Percentiles rank a stretch among this genome's conserved stretches.
Evolutionary conservation across 305 asterid species (phyloP).

Genomic region (Fraxinus greggii): DNA sequence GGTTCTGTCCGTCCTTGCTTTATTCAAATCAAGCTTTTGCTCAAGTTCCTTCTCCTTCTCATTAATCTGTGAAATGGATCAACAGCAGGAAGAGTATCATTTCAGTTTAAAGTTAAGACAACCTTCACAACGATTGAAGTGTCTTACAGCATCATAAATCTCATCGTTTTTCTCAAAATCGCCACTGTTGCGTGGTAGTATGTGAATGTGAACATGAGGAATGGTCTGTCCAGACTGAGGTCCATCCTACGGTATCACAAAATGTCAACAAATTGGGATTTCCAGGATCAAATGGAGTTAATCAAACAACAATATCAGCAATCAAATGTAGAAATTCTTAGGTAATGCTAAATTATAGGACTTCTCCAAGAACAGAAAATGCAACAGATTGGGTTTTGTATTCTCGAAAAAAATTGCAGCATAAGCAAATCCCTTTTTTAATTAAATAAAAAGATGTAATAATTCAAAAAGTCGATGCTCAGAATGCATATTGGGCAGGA

Average conservation of each 20-base stretch:
- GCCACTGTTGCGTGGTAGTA: constrained; percentile 75
- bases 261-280: constrained; percentile 18
- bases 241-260: constrained; percentile 63
- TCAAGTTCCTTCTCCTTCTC: constrained; percentile 81
- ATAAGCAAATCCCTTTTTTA: background rate
- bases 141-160: constrained; percentile 88
- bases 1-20: constrained; percentile 84
- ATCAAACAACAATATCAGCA: background rate
- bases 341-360: background rate
- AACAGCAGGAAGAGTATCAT: constrained; percentile 1
- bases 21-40: constrained; percentile 82
- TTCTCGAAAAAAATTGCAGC: background rate
- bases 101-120: background rate
- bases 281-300: background rate
- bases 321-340: background rate
- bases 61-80: constrained; percentile 55
- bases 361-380: background rate
- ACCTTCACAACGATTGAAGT: background rate
- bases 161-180: constrained; percentile 92
- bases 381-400: background rate
- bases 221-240: constrained; percentile 94
- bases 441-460: background rate
- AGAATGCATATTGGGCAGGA: background rate
- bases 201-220: constrained; percentile 90
- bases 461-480: background rate